Conservation (phyloP, 2,329 filamentous ascomycete species). For the Phialemoniopsis sp. region DNA sequence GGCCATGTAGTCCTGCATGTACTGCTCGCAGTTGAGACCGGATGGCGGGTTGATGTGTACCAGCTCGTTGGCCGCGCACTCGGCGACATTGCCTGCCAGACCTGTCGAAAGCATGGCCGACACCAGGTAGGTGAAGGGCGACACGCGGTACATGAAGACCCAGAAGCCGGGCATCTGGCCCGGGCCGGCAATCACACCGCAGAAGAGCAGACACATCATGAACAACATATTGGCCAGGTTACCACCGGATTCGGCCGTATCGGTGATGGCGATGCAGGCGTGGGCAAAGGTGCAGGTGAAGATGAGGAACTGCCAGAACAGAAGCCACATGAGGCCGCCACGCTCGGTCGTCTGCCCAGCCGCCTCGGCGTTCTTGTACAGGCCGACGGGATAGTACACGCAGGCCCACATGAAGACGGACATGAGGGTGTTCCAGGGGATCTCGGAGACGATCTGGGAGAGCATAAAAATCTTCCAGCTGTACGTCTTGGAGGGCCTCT, state of each 20-base stretch:
- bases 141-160: constrained; percentile 69
- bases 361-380: constrained; percentile 54
- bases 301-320: constrained; percentile 61
- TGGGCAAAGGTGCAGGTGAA: constrained; percentile 65
- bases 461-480: constrained; percentile 66
- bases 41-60: constrained; percentile 55
- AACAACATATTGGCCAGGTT: constrained; percentile 65
- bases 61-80: constrained; percentile 62
- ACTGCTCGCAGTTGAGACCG: constrained; percentile 50
- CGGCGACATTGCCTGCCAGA: constrained; percentile 55
- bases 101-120: constrained; percentile 60
- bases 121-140: constrained; percentile 71
- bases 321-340: constrained; percentile 63
- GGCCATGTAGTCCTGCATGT: constrained; percentile 43
- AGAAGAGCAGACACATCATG: constrained; percentile 62
- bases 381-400: constrained; percentile 68
- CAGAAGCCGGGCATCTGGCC: constrained; percentile 61
- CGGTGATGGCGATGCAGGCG: constrained; percentile 59
- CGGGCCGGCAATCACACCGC: constrained; percentile 58
- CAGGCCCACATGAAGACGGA: constrained; percentile 61
- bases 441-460: constrained; percentile 63
- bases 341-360: constrained; percentile 49
- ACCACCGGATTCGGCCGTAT: constrained; percentile 62
- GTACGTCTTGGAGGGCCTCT: constrained; percentile 66
- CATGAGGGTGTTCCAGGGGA: constrained; percentile 66